phyloP scores from a whole-genome alignment of 768 basidiomycete species.

The Leccinum subgranulosum region DNA sequence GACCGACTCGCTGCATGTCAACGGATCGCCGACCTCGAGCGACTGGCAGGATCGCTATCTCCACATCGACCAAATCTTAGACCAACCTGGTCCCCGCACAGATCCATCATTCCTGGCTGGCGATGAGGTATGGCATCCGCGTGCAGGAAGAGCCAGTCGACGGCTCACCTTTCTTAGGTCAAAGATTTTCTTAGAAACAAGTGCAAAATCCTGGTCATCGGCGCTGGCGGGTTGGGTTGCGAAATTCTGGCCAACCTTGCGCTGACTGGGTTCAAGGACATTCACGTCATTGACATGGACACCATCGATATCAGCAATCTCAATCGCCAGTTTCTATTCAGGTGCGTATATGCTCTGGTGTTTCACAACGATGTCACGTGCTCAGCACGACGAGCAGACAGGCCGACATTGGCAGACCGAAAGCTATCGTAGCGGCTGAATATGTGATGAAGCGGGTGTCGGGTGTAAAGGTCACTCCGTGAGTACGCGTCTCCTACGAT shows the following conservation, averaged over 20 bases:
- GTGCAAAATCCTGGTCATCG: conserved; percentile 95
- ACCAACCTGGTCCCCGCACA: conserved; percentile 85
- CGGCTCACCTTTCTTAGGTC: conserved; percentile 47
- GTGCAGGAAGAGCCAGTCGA: background rate
- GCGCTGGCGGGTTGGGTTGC: conserved; percentile 95
- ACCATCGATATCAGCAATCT: conserved; percentile 99
- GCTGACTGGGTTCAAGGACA: conserved; percentile 94
- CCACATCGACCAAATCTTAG: conserved; percentile 83
- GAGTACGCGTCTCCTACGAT: conserved; percentile 32
- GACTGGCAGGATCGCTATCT: conserved; percentile 68
- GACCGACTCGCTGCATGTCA: conserved; percentile 22
- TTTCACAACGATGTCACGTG: background rate
- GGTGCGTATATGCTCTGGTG: conserved; percentile 44
- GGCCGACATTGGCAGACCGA: conserved; percentile 91
- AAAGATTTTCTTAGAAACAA: conserved; percentile 80
- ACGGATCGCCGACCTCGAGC: conserved; percentile 34
- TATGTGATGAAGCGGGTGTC: conserved; percentile 97
- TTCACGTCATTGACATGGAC: conserved; percentile 99
- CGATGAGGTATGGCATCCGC: conserved; percentile 55
- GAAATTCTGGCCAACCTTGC: conserved; percentile 98
- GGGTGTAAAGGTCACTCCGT: conserved; percentile 97
- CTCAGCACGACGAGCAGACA: conserved; percentile 42
- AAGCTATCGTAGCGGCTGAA: conserved; percentile 91
- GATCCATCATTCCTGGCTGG: conserved; percentile 82
- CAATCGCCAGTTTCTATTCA: conserved; percentile 96